Evolutionary conservation across 202 grass and related monocot genomes (phyloP).

Genomic region (Elaeis oleifera): DNA sequence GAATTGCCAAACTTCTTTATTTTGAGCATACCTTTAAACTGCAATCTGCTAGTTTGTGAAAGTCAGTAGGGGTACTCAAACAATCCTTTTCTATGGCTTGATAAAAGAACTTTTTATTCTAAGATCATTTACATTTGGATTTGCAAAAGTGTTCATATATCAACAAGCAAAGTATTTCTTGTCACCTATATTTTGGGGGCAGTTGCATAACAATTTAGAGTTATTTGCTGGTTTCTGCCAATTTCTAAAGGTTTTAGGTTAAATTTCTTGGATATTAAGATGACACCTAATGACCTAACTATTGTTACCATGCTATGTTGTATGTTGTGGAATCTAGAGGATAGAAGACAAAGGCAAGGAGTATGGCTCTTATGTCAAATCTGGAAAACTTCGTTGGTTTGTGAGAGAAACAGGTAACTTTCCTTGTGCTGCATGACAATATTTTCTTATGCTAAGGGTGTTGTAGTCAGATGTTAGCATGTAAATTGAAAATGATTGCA

Average conservation of each 20-base stretch:
- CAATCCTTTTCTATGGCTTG: too few species aligned
- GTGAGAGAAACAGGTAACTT: constrained; percentile 81
- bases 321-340: constrained; percentile 41
- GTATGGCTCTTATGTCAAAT: constrained; percentile 61
- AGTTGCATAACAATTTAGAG: too few species aligned
- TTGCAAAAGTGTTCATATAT: too few species aligned
- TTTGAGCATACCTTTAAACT: too few species aligned
- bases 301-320: background rate
- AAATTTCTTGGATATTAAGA: background rate
- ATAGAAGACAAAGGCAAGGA: constrained; percentile 82
- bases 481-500: background rate
- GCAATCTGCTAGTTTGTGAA: too few species aligned
- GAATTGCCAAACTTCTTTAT: too few species aligned
- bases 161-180: too few species aligned
- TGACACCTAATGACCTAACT: background rate
- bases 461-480: background rate
- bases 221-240: too few species aligned
- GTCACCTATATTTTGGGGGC: too few species aligned
- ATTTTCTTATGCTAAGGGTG: background rate
- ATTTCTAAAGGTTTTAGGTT: background rate
- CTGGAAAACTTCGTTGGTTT: constrained; percentile 78
- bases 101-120: too few species aligned
- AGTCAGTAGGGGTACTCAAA: too few species aligned
- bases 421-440: background rate
- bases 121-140: too few species aligned